Conservation (phyloP, 352 stramenopile genomes). For the Pythium aphanidermatum region DNA sequence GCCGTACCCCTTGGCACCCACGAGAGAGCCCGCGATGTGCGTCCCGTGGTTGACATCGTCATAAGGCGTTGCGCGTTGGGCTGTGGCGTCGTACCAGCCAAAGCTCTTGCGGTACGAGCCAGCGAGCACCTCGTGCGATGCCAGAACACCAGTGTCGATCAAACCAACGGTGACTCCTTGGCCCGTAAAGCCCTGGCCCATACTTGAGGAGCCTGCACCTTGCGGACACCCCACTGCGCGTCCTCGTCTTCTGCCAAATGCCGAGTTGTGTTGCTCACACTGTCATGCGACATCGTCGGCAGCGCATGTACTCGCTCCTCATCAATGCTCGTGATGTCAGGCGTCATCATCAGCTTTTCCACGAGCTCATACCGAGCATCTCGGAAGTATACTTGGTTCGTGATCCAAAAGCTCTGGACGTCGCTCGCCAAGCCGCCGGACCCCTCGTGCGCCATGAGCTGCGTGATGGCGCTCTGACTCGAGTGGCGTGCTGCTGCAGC, state of each 20-base stretch:
- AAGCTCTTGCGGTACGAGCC: conserved; percentile 14
- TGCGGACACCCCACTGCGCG: conserved; percentile 9
- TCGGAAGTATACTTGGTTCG: conserved; percentile 7
- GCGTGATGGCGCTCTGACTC: conserved; percentile 4
- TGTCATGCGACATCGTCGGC: background rate
- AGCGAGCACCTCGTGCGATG: conserved; percentile 8
- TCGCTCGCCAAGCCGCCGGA: background rate
- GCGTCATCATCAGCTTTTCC: background rate
- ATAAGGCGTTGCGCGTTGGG: conserved; percentile 2
- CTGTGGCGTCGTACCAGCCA: conserved; percentile 22
- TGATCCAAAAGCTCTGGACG: conserved; percentile 8
- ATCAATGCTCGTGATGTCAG: background rate
- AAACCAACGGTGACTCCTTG: conserved; percentile 7
- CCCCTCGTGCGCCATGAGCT: conserved; percentile 3
- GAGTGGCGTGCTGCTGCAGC: no score
- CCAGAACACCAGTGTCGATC: conserved; percentile 13
- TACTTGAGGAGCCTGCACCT: conserved; percentile 7
- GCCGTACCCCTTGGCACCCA: conserved; percentile 4
- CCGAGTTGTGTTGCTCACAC: background rate
- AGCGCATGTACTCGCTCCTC: background rate
- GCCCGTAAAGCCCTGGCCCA: conserved; percentile 13
- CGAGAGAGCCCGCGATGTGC: conserved; percentile 5
- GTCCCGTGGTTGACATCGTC: conserved; percentile 7
- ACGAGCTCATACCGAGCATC: conserved; percentile 6
- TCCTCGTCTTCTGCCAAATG: background rate